phyloP scores from a whole-genome alignment of 306 rosid species.

The Begonia loranthoides region DNA sequence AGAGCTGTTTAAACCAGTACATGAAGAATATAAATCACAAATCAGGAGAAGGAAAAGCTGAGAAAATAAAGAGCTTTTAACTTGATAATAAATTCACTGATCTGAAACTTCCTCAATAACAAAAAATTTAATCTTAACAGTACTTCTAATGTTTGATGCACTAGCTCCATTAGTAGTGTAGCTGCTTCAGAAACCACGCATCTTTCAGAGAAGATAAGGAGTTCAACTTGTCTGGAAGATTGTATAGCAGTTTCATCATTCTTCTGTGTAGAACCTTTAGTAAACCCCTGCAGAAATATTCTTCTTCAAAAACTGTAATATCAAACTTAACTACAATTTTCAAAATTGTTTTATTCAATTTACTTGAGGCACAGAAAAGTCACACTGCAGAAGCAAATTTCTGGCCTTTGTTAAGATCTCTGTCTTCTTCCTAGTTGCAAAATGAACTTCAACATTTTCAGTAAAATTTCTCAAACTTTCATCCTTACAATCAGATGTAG shows the following conservation, averaged over 20 bases:
- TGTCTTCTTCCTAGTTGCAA: slow-evolving; percentile 72
- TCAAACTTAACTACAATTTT: slow-evolving; percentile 10
- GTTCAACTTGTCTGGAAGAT: slow-evolving; percentile 43
- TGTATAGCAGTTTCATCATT: slow-evolving; percentile 19
- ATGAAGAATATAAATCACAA: background rate
- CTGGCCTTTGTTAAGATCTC: slow-evolving; percentile 86
- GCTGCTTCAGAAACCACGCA: slow-evolving; percentile 84
- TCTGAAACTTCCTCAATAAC: background rate
- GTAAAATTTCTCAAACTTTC: slow-evolving; percentile 58
- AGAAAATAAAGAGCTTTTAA: background rate
- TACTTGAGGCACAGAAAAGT: slow-evolving; percentile 67
- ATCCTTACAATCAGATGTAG: slow-evolving; percentile 51
- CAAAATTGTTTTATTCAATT: slow-evolving; percentile 16
- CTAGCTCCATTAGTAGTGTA: slow-evolving; percentile 56
- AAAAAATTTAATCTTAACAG: slow-evolving; percentile 6
- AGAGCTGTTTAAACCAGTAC: background rate
- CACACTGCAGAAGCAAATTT: slow-evolving; percentile 62
- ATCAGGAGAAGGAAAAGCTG: no score
- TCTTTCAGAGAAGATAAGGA: slow-evolving; percentile 72
- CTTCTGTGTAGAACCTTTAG: slow-evolving; percentile 34
- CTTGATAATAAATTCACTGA: no score
- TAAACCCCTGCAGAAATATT: slow-evolving; percentile 36
- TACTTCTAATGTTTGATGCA: slow-evolving; percentile 86
- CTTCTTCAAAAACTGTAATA: slow-evolving; percentile 14
- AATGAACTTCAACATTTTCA: slow-evolving; percentile 96